Base-by-base conservation (phyloP, 768 basidiomycete species). In the Calocera viscosa region DNA sequence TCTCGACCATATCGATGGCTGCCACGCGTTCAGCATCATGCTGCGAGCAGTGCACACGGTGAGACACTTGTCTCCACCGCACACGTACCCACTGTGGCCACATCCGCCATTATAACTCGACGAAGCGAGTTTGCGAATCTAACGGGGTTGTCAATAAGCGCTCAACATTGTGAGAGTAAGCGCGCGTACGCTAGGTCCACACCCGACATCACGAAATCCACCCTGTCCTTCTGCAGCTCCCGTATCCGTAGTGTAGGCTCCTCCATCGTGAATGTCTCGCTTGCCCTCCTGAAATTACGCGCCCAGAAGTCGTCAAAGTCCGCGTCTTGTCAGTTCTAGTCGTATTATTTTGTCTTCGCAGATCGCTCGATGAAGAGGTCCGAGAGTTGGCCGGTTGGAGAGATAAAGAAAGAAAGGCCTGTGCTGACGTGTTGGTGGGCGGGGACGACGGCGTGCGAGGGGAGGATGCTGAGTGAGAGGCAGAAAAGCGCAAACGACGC, bases 1-100 rank as follows among this genome's bases (percentile, higher is more conserved):
- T 89, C 76, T 93, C 90, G 12, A 98, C 95, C 77, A 95, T 88
- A 79, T 99, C 96, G 70, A 99, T 98, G 38, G 94, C 96, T 97
- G 72, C 24, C 30, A 24, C 63, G 35, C 16, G 7, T 53, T 35
- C 63, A 28, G 49, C 12, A 67, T 34, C 53, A 47, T 41, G 63
- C 22, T 63, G 14, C 41, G 34, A 47, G 30, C 28, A 30, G 7
- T 26, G 30, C 10, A 30, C 26, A 35, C 30, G 35, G 30, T 30
- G 47, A 43, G 41, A 19, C 22, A 63, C 30, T 53, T 22, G 47
- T 34, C 10, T 28, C 33, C 17, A 5, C 28, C 38, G 30, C 34
- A 28, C 38, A 80, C 90, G 74, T 74, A 93, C 94, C 93, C 69
- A 99, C 84, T 67, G 96, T 98, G 19, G 94, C 91, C 69, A 99